Evolutionary conservation across 1,284 basidiomycete species (phyloP).

Genomic region (Ustilago cynodontis): DNA sequence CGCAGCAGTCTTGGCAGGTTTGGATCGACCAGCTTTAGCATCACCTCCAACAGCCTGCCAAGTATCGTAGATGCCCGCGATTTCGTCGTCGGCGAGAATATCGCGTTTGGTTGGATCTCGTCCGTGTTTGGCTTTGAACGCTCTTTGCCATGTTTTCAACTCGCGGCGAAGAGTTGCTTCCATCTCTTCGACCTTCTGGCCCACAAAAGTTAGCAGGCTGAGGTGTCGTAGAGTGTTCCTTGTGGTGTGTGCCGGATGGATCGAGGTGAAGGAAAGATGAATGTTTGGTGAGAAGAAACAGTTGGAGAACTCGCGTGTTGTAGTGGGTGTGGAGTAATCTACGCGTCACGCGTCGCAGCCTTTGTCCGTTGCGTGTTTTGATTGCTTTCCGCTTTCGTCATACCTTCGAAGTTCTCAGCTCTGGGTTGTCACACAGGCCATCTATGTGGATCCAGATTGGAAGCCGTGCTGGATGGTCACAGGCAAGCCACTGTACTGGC

Average conservation of each 20-base stretch:
- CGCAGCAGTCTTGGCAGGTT: background rate
- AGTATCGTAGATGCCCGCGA: conserved; percentile 58
- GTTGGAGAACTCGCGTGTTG: background rate
- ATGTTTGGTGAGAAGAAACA: conserved; percentile 7
- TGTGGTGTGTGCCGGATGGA: background rate
- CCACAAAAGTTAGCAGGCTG: background rate
- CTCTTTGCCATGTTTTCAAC: conserved; percentile 53
- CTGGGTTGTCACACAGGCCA: no score
- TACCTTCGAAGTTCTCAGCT: no score
- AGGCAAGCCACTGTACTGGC: no score
- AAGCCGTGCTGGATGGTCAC: no score
- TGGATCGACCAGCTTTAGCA: conserved; percentile 8
- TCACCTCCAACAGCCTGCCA: conserved; percentile 57
- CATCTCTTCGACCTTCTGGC: conserved; percentile 17
- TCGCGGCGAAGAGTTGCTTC: conserved; percentile 49
- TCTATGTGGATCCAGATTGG: no score
- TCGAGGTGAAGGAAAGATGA: no score
- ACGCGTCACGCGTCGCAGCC: conserved; percentile 21
- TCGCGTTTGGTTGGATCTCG: conserved; percentile 61
- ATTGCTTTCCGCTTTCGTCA: background rate
- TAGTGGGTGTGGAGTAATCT: conserved; percentile 2
- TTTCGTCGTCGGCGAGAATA: conserved; percentile 52
- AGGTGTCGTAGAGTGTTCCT: background rate
- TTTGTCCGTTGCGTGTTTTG: background rate
- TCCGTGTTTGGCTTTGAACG: conserved; percentile 50